Percentiles rank a stretch among this genome's conserved stretches.
Evolutionary conservation across 2,329 filamentous ascomycete species (phyloP).

Genomic region (Dactylellina haptotyla): DNA sequence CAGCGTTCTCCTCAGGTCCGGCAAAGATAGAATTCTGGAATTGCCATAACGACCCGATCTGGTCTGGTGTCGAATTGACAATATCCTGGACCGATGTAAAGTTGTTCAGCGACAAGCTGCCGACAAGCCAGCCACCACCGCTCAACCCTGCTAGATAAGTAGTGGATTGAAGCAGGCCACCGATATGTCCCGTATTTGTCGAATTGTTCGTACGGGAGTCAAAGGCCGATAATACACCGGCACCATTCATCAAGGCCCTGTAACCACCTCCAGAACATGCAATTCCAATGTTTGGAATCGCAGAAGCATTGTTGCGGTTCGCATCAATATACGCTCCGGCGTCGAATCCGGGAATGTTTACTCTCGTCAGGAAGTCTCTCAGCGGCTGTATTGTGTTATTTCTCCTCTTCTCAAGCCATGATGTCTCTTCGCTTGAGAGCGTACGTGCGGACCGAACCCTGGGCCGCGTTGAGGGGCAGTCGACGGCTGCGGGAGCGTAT

Average conservation of each 20-base stretch:
- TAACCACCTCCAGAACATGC: slow-evolving; percentile 87
- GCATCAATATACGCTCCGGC: slow-evolving; percentile 75
- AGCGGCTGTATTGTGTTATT: slow-evolving; percentile 78
- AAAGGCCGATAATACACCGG: slow-evolving; percentile 81
- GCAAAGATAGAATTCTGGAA: slow-evolving; percentile 72
- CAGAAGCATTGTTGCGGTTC: slow-evolving; percentile 69
- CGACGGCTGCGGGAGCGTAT: slow-evolving; percentile 42
- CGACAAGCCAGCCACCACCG: slow-evolving; percentile 86
- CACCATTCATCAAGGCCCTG: slow-evolving; percentile 82
- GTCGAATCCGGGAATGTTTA: slow-evolving; percentile 80
- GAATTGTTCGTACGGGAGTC: slow-evolving; percentile 75
- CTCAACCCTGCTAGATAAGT: slow-evolving; percentile 85
- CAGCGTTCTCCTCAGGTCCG: slow-evolving; percentile 61
- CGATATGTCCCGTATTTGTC: slow-evolving; percentile 73
- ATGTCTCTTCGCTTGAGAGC: slow-evolving; percentile 69
- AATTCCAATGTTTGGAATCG: slow-evolving; percentile 74
- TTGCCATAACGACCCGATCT: slow-evolving; percentile 68
- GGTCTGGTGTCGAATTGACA: slow-evolving; percentile 23
- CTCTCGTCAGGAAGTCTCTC: slow-evolving; percentile 75
- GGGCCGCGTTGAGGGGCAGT: slow-evolving; percentile 46
- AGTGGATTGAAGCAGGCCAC: slow-evolving; percentile 80
- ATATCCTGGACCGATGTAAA: slow-evolving; percentile 41
- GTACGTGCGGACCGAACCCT: slow-evolving; percentile 26
- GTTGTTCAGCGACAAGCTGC: slow-evolving; percentile 74
- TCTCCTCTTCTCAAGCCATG: slow-evolving; percentile 78